Conservation (phyloP, 2,329 filamentous ascomycete genomes). For the Fusarium buharicum region DNA sequence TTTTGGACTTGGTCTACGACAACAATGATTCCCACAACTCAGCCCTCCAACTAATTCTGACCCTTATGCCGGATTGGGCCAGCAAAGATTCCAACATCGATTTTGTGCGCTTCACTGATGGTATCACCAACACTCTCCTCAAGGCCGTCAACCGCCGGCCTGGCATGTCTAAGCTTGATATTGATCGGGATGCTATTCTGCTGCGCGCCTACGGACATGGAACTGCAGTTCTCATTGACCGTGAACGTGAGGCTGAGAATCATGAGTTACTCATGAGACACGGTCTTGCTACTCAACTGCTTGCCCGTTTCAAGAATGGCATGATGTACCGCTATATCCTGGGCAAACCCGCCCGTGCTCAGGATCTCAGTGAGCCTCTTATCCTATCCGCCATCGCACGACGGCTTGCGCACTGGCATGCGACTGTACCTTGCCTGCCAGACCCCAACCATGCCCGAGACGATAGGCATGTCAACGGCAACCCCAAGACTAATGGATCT, state of each 20-base stretch:
- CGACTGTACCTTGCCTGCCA: slow-evolving; percentile 69
- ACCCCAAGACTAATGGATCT: slow-evolving; percentile 49
- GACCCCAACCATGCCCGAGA: slow-evolving; percentile 42
- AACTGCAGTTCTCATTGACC: slow-evolving; percentile 94
- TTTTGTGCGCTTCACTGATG: slow-evolving; percentile 93
- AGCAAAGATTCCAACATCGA: slow-evolving; percentile 77
- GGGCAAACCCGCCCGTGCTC: slow-evolving; percentile 80
- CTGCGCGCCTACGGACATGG: slow-evolving; percentile 94
- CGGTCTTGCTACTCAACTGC: slow-evolving; percentile 83
- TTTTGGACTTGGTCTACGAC: slow-evolving; percentile 83
- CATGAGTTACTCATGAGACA: slow-evolving; percentile 89
- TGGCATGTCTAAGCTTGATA: slow-evolving; percentile 74
- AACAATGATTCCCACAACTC: slow-evolving; percentile 80
- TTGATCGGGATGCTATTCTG: slow-evolving; percentile 86
- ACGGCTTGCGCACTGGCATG: slow-evolving; percentile 93
- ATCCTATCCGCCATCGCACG: slow-evolving; percentile 87
- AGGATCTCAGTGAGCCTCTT: slow-evolving; percentile 78
- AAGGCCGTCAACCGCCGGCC: slow-evolving; percentile 76
- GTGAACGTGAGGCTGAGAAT: slow-evolving; percentile 81
- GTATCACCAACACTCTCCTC: slow-evolving; percentile 94
- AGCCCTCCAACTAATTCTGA: slow-evolving; percentile 80
- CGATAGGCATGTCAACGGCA: slow-evolving; percentile 48
- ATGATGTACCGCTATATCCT: slow-evolving; percentile 93
- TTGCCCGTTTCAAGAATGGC: slow-evolving; percentile 94
- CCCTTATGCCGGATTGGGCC: slow-evolving; percentile 86